A percentile compares a stretch with the other conserved stretches of the same genome.
These are phyloP conservation scores for Vicia sativa DNA, from an alignment of 306 rosid genomes.

Conservation along the genomic window DNA sequence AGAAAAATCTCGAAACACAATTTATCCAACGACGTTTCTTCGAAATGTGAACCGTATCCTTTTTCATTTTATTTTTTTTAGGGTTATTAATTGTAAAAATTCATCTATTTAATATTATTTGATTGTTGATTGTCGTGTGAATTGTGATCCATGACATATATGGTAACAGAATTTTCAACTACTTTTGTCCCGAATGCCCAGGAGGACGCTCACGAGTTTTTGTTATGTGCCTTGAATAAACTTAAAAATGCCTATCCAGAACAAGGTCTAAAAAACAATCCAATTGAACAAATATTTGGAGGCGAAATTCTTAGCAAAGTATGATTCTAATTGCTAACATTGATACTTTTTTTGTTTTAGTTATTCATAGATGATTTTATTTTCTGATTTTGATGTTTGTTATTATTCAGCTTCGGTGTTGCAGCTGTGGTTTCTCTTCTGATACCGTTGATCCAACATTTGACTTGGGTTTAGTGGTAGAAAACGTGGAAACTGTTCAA, in stretches of 20 bases:
- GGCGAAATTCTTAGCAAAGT: conserved; percentile 29
- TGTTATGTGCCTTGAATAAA: too few species aligned
- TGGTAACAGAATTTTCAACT: conserved; percentile 58
- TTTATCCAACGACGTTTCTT: conserved; percentile 48
- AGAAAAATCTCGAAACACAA: conserved; percentile 19
- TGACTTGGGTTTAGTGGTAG: conserved; percentile 48
- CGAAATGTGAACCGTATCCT: conserved; percentile 70
- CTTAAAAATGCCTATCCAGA: too few species aligned
- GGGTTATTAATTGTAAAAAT: neutral
- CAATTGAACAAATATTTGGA: too few species aligned
- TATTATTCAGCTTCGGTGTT: conserved; percentile 38
- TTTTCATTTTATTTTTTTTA: conserved; percentile 30
- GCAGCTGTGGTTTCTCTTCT: too few species aligned
- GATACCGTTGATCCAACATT: too few species aligned
- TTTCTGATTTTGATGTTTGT: conserved; percentile 16
- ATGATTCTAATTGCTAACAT: conserved; percentile 3
- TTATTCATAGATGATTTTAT: neutral
- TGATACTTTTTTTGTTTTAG: neutral
- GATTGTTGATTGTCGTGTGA: neutral
- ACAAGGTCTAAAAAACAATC: too few species aligned
- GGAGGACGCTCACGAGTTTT: conserved; percentile 85
- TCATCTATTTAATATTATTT: neutral
- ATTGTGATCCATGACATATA: conserved; percentile 48
- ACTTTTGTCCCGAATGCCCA: conserved; percentile 52
- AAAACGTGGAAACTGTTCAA: conserved; percentile 45